phyloP scores from a whole-genome alignment of 441 rosid genomes.

The Pelargonium fulgidum region DNA sequence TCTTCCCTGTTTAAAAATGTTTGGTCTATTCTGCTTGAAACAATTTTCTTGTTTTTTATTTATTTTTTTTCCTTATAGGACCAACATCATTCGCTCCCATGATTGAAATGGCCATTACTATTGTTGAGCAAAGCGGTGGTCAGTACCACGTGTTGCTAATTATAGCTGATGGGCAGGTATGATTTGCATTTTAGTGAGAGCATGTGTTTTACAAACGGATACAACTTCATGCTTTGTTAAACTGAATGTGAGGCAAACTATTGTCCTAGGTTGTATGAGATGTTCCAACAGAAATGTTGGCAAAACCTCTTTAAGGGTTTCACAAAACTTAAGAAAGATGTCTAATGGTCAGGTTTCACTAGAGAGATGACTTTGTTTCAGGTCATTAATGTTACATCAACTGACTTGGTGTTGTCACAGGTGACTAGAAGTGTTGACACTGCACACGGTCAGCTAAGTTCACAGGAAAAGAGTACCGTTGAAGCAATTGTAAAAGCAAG shows the following conservation, averaged over 20 bases:
- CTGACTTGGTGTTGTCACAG: conserved; percentile 30
- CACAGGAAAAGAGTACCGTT: conserved; percentile 79
- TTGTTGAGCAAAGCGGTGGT: conserved; percentile 82
- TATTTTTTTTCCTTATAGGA: conserved; percentile 33
- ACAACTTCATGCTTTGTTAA: background rate
- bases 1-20: conserved; percentile 1
- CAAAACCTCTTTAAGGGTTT: background rate
- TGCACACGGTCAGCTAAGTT: conserved; percentile 51
- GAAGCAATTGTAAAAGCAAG: conserved; percentile 90
- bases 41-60: background rate
- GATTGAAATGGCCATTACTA: conserved; percentile 74
- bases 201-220: background rate
- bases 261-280: background rate
- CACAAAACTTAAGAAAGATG: conserved; percentile 1
- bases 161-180: conserved; percentile 95
- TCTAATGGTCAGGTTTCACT: background rate
- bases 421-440: conserved; percentile 91
- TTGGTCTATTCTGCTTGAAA: conserved; percentile 11
- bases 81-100: conserved; percentile 93
- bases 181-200: background rate
- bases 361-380: background rate
- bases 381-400: background rate
- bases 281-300: background rate
- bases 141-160: conserved; percentile 87
- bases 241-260: background rate